These are phyloP conservation scores for Sporisorium exsertum DNA, from an alignment of 1,284 basidiomycete genomes.

Conservation along the genomic window DNA sequence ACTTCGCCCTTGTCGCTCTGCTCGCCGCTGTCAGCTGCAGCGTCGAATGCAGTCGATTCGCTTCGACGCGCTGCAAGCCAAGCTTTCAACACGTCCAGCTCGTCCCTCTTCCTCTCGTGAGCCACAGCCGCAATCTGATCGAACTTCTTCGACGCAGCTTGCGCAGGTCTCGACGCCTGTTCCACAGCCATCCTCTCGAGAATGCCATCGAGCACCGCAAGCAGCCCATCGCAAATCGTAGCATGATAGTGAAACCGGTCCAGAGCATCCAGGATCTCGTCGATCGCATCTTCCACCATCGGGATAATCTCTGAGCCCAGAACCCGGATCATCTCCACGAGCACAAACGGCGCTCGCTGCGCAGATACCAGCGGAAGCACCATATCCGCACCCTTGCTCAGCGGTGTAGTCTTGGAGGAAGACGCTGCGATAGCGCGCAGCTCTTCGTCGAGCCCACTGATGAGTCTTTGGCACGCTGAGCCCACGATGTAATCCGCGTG, in stretches of 20 bases:
- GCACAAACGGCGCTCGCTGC: slow-evolving; percentile 63
- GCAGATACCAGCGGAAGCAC: slow-evolving; percentile 55
- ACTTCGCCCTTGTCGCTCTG: background rate
- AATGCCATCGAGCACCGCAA: slow-evolving; percentile 59
- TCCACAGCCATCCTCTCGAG: slow-evolving; percentile 54
- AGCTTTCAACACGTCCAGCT: slow-evolving; percentile 13
- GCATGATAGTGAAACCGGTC: slow-evolving; percentile 64
- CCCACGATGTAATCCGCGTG: slow-evolving; percentile 67
- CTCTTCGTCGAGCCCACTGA: slow-evolving; percentile 47
- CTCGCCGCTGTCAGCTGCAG: background rate
- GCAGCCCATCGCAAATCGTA: slow-evolving; percentile 54
- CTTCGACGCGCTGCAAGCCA: slow-evolving; percentile 19
- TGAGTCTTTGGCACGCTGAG: slow-evolving; percentile 59
- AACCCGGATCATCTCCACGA: slow-evolving; percentile 64
- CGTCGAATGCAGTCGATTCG: slow-evolving; percentile 11
- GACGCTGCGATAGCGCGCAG: slow-evolving; percentile 21
- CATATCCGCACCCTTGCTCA: background rate
- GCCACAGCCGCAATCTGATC: background rate
- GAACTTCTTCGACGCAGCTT: background rate
- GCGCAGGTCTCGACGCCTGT: slow-evolving; percentile 10
- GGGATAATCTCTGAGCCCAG: slow-evolving; percentile 62
- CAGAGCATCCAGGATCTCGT: slow-evolving; percentile 66
- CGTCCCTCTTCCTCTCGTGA: background rate
- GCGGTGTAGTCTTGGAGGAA: no score
- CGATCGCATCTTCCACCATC: slow-evolving; percentile 66